Percentiles rank a stretch among this genome's conserved stretches.
These are phyloP conservation scores for Cornus controversa DNA, from an alignment of 148 eudicot species.

Conservation along the genomic window DNA sequence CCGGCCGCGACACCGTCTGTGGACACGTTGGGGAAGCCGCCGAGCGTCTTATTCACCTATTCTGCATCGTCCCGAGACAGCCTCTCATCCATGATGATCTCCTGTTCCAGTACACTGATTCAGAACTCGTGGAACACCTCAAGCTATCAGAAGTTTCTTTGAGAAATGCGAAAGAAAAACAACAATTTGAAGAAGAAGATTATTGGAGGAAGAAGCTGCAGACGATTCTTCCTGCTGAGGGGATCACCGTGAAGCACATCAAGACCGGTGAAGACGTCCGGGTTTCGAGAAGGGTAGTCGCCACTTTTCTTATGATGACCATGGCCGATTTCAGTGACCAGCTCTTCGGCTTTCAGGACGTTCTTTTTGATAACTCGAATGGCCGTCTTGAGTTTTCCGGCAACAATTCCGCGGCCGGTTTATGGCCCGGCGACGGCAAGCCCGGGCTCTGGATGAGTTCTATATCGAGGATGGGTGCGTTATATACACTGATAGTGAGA, in stretches of 20 bases:
- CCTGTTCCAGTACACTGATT: conserved; percentile 54
- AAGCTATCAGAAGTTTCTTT: conserved; percentile 41
- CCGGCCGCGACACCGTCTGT: conserved; percentile 70
- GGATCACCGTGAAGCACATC: conserved; percentile 68
- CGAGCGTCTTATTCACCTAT: conserved; percentile 71
- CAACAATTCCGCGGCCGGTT: conserved; percentile 26
- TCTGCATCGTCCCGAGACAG: conserved; percentile 84
- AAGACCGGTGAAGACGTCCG: conserved; percentile 72
- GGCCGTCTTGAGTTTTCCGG: conserved; percentile 67
- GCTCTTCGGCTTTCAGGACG: conserved; percentile 72
- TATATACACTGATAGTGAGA: conserved; percentile 57
- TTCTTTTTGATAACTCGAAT: conserved; percentile 56
- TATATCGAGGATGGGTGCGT: conserved; percentile 74
- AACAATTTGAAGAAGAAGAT: conserved; percentile 29
- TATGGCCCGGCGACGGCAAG: conserved; percentile 97
- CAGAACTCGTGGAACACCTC: conserved; percentile 64
- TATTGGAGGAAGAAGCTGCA: conserved; percentile 71
- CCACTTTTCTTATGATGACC: conserved; percentile 72
- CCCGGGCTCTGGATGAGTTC: conserved; percentile 92
- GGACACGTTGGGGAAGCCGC: conserved; percentile 61
- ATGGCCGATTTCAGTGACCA: conserved; percentile 97
- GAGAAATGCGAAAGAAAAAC: conserved; percentile 24
- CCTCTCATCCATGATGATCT: conserved; percentile 70
- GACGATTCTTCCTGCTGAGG: conserved; percentile 56
- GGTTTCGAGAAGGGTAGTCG: conserved; percentile 68